phyloP scores from a whole-genome alignment of 176 grass and related monocot species.

The Avena eriantha region DNA sequence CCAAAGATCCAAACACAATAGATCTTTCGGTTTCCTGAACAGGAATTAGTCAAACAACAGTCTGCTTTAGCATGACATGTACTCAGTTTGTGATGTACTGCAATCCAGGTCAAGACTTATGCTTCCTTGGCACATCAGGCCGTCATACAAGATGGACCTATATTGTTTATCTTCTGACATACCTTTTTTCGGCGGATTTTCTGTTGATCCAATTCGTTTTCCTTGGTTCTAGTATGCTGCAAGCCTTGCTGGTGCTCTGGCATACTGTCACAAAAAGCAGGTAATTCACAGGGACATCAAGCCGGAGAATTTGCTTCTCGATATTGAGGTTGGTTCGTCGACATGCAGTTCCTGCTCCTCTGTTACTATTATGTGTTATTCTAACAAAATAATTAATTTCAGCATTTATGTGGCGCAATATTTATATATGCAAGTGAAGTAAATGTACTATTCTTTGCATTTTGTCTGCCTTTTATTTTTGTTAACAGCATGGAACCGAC shows the following conservation, averaged over 20 bases:
- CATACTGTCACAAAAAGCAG: slow-evolving; percentile 95
- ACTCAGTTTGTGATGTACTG: background rate
- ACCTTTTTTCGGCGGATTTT: background rate
- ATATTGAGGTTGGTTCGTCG: slow-evolving; percentile 67
- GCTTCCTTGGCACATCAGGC: slow-evolving; percentile 12
- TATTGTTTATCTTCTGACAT: slow-evolving; percentile 25
- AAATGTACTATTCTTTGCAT: background rate
- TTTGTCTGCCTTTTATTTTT: slow-evolving; percentile 7
- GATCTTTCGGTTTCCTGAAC: background rate
- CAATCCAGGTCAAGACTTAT: background rate
- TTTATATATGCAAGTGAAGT: background rate
- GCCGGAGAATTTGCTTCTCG: slow-evolving; percentile 91
- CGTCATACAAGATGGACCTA: background rate
- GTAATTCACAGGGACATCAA: slow-evolving; percentile 98
- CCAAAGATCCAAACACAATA: slow-evolving; percentile 6
- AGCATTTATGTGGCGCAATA: background rate
- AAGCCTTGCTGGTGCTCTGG: slow-evolving; percentile 76
- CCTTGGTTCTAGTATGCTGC: slow-evolving; percentile 64
- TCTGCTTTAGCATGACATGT: background rate
- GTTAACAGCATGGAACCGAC: background rate
- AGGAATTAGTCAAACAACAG: background rate
- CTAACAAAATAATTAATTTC: slow-evolving; percentile 6
- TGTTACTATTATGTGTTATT: background rate
- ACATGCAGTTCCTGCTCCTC: background rate
- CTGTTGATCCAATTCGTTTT: background rate